Evolutionary conservation across 441 rosid genomes (phyloP).

Genomic region (Omphalea diandra): DNA sequence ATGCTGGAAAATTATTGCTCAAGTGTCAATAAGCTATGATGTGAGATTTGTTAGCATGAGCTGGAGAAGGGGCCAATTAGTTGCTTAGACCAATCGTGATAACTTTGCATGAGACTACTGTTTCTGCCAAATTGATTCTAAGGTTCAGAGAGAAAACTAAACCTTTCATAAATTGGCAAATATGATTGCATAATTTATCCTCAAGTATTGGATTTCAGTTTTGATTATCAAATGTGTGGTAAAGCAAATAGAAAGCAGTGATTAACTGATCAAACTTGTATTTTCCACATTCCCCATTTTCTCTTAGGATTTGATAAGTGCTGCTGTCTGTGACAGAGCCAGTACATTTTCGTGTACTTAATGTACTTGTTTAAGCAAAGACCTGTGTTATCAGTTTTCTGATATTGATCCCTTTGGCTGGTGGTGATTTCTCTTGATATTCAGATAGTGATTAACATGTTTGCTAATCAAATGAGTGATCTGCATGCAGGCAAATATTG

Average conservation of each 20-base stretch:
- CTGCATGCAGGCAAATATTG: constrained; percentile 57
- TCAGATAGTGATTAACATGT: constrained; percentile 2
- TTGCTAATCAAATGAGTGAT: constrained; percentile 13
- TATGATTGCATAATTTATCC: not conserved
- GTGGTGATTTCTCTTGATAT: not conserved
- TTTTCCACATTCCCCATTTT: not conserved
- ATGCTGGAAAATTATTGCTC: not conserved
- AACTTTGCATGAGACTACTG: not conserved
- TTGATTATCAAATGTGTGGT: not conserved
- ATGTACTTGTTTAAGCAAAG: not conserved
- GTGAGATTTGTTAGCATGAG: not conserved
- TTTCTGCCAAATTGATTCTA: not conserved
- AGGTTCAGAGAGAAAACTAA: not conserved
- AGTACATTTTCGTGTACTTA: not conserved
- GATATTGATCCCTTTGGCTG: not conserved
- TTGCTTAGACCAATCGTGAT: not conserved
- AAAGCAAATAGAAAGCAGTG: not conserved
- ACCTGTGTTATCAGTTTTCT: not conserved
- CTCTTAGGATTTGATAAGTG: not conserved
- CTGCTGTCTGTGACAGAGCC: not conserved
- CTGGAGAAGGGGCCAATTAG: not conserved
- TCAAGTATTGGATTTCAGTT: not conserved
- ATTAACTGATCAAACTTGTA: not conserved
- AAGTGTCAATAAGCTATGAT: not conserved
- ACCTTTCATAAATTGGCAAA: not conserved